phyloP scores from a whole-genome alignment of 345 rosid species.

The Lenwebbia sp. region DNA sequence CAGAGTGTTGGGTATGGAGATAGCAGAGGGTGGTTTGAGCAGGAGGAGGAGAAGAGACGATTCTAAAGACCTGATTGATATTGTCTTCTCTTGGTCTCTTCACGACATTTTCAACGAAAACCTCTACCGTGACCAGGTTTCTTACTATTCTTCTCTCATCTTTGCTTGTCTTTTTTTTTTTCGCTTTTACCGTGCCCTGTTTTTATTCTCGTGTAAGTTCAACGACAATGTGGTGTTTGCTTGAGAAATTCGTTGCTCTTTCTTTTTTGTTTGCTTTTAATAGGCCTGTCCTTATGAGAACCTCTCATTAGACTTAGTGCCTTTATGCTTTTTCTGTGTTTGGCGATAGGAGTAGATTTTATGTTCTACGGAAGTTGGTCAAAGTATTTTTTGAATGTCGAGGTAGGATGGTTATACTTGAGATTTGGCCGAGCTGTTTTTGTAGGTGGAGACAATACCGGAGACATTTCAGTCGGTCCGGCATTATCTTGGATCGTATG shows the following conservation, averaged over 20 bases:
- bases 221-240: too few relatives aligned
- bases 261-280: too few relatives aligned
- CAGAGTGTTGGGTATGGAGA: background rate
- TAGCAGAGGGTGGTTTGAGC: background rate
- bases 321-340: background rate
- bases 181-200: background rate
- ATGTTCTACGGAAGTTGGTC: background rate
- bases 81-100: conserved; percentile 25
- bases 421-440: background rate
- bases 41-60: background rate
- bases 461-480: conserved; percentile 14
- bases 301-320: background rate
- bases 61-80: background rate
- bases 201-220: too few relatives aligned
- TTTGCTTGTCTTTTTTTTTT: background rate
- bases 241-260: too few relatives aligned
- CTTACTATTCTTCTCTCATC: background rate
- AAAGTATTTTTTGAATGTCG: background rate
- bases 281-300: background rate
- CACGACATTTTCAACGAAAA: conserved; percentile 14
- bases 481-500: conserved; percentile 15
- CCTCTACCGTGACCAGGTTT: background rate
- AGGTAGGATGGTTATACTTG: background rate
- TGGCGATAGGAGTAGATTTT: background rate
- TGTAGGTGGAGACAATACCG: conserved; percentile 28